Evolutionary conservation across 164 flowering plant genomes (phyloP), one percentile per base, ranked within the genome.

Genomic region (Umbellularia californica): DNA sequence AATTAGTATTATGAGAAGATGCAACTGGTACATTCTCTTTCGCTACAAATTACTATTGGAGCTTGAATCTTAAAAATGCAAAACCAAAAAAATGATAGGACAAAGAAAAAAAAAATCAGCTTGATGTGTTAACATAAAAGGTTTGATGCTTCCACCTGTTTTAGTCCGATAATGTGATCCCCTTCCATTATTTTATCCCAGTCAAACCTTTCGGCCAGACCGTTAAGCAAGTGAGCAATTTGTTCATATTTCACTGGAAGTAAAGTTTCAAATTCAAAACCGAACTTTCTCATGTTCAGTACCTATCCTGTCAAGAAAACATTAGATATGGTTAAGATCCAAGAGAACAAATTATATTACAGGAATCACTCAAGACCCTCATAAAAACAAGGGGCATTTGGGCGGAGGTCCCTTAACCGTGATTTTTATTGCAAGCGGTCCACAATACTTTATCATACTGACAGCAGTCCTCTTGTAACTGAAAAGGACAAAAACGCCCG

Each of bases 281-380:
- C 99, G 81, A 96, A 96, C 80, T 96, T n/a, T 96, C 80, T 96
- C 98, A 82, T 96, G 99, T 79, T 96, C 99, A 66, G 99, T 96
- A 63, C 99, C 99, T 81, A 94, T 92, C 86, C 99, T 96, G 97
- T 75, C 73, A 79, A 69, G 58, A 68, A 41, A 28, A 73, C 75
- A 55, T 15, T 19, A 47, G 22, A 47, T 69, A 27, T 55, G 51
- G 77, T 52, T 67, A 67, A 64, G 68, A 65, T 69, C 65, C 33
- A 62, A 33, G 24, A 70, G 33, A 19, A 35, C 51, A 66, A 14
- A 68, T 30, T 33, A 22, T 47, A 74, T 4, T 4, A 23, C 0
- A n/a, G 68, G 51, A 71, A 13, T 58, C n/a, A 58, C 24, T 55
- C 60, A 55, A 14, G 60, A 55, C 17, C n/a, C 60, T 20, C 17